Evolutionary conservation across 73 alveolate species (phyloP), one percentile per base, ranked within the genome.

Genomic region (Effrenium voratum): DNA sequence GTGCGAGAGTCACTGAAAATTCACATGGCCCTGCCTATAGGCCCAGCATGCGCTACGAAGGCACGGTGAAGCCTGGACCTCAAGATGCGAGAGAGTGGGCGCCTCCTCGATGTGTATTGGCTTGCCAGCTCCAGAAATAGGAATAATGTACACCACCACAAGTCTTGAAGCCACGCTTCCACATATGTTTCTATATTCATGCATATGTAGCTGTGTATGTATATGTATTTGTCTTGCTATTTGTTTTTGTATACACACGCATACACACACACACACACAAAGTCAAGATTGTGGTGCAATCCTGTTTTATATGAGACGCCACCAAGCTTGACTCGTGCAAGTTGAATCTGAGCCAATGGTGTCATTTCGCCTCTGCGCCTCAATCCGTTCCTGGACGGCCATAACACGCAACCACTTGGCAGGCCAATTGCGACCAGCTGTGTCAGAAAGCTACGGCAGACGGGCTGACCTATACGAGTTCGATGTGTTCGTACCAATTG

Each of bases 391-490:
- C 72, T 57, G 72, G 28, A 57, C 34, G 72, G 72, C 72, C 28
- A 57, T 57, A 32, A 57, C 16, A 24, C 16, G 72, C 72, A 57
- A 57, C 72, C 16, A 57, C 2, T 57, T 24, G 28, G 28, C 72
- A 19, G 63, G 63, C 8, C 26, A 8, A 12, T 8, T 52, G 63
- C 8, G 63, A 52, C 19, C 63, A 30, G 49, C 38, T 44, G 47
- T 70, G 46, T 36, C 82, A 3, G 97, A 90, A 34, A 46, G 41
- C 87, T 90, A 66, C 32, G 97, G 97, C 38, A 47, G 97, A 2
- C 97, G 97, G 40, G 49, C 97, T 28, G 97, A 90, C 45, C 97
- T 90, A 41, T 90, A 90, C 73, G 97, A 90, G 44, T 73, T 68
- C 34, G 97, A 90, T 43, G 83, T 75, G 57, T 90, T 90, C 59